phyloP scores from a whole-genome alignment of 306 rosid genomes.

The Pterocarpus santalinus region DNA sequence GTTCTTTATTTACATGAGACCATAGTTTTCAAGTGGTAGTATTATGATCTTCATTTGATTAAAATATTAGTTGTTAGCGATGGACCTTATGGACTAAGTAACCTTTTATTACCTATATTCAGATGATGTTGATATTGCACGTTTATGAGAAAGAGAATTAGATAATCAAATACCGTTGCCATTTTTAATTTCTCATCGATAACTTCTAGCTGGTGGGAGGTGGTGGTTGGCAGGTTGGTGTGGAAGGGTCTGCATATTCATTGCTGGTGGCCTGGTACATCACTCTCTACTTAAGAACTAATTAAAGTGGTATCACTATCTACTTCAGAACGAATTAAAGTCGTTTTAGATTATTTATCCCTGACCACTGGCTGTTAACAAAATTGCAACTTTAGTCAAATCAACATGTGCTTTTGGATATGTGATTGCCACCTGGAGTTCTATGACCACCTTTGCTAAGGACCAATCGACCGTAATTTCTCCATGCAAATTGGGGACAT shows the following conservation, averaged over 20 bases:
- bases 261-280: slow-evolving; percentile 37
- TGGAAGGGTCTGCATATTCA: slow-evolving; percentile 44
- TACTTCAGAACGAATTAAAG: neutral
- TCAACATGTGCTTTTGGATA: slow-evolving; percentile 34
- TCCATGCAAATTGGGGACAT: slow-evolving; percentile 44
- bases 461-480: slow-evolving; percentile 56
- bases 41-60: slow-evolving; percentile 38
- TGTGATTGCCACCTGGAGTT: slow-evolving; percentile 32
- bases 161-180: slow-evolving; percentile 9
- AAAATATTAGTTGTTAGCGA: slow-evolving; percentile 6
- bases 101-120: slow-evolving; percentile 4
- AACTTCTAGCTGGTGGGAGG: slow-evolving; percentile 31
- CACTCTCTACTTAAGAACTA: slow-evolving; percentile 42
- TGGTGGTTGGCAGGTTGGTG: slow-evolving; percentile 50
- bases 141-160: slow-evolving; percentile 23
- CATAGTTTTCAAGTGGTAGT: neutral
- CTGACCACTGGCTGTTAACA: slow-evolving; percentile 19
- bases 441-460: slow-evolving; percentile 9
- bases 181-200: slow-evolving; percentile 44
- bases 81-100: slow-evolving; percentile 21
- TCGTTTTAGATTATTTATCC: slow-evolving; percentile 19
- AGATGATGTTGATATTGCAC: slow-evolving; percentile 23
- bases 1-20: neutral
- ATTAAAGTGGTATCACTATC: neutral
- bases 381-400: slow-evolving; percentile 38